These are phyloP conservation scores for Fusarium sp. DNA, from an alignment of 2,329 filamentous ascomycete species.

Conservation along the genomic window DNA sequence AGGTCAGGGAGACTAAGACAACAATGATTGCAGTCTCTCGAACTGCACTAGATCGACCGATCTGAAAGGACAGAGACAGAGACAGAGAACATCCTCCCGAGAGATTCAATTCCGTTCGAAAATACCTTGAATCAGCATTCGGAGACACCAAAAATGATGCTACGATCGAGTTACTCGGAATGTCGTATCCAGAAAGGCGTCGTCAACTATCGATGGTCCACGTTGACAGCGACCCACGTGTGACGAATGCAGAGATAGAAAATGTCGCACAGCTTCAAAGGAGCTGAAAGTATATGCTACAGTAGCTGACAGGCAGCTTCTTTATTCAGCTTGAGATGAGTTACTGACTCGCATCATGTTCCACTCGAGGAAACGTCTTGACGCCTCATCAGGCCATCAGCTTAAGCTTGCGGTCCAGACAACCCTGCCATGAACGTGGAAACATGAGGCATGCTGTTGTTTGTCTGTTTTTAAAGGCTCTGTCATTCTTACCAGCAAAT, in stretches of 20 bases:
- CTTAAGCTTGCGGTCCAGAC: background rate
- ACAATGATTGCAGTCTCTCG: background rate
- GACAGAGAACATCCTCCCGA: background rate
- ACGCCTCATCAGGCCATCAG: conserved; percentile 1
- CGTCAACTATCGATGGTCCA: conserved; percentile 22
- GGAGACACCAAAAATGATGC: background rate
- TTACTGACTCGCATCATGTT: background rate
- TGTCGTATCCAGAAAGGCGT: background rate
- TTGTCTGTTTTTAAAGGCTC: no score
- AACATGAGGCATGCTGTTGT: background rate
- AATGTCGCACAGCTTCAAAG: conserved; percentile 19
- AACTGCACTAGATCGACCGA: background rate
- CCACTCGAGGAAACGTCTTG: background rate
- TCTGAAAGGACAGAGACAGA: background rate
- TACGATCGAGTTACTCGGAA: background rate
- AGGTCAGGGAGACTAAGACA: background rate
- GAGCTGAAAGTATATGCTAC: background rate
- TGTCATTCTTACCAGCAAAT: no score
- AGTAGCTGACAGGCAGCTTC: background rate
- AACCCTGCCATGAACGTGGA: background rate
- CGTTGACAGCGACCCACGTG: conserved; percentile 31
- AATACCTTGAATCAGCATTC: background rate
- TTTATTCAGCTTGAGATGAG: background rate
- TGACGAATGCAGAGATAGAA: conserved; percentile 20
- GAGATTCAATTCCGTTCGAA: background rate